Evolutionary conservation across 208 protist species (phyloP).

Genomic region (Trypanosoma lewisi): DNA sequence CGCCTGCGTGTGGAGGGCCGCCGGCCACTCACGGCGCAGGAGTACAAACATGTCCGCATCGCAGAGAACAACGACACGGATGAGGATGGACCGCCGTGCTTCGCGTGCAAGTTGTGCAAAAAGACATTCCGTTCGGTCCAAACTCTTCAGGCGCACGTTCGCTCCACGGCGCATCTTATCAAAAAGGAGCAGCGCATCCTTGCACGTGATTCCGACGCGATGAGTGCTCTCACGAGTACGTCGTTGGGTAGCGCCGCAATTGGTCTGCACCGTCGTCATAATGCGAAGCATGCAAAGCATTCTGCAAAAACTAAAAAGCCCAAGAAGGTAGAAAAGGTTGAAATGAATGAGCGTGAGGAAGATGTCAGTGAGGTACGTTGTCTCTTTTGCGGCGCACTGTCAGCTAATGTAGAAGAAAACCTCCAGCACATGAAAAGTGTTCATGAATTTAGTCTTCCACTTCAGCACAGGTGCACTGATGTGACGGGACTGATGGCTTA

Average conservation of each 20-base stretch:
- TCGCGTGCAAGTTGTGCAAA: conserved; percentile 89
- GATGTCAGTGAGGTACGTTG: conserved; percentile 78
- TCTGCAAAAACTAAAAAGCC: background rate
- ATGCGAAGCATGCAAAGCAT: conserved; percentile 55
- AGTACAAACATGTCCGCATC: conserved; percentile 39
- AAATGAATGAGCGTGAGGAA: conserved; percentile 68
- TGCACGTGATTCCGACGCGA: conserved; percentile 75
- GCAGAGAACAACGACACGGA: conserved; percentile 29
- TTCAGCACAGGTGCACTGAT: conserved; percentile 65
- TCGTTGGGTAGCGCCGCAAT: conserved; percentile 87
- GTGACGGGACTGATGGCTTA: conserved; percentile 63
- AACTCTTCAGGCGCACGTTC: conserved; percentile 87
- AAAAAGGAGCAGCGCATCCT: conserved; percentile 91
- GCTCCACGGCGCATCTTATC: conserved; percentile 89
- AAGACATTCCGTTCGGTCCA: conserved; percentile 89
- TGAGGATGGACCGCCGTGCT: conserved; percentile 44
- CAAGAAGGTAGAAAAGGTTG: conserved; percentile 42
- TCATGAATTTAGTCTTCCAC: conserved; percentile 80
- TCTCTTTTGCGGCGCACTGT: conserved; percentile 76
- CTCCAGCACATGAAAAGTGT: conserved; percentile 52
- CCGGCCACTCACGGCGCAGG: conserved; percentile 60
- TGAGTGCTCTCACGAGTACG: conserved; percentile 76
- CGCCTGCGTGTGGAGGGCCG: conserved; percentile 78
- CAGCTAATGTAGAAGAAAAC: conserved; percentile 46
- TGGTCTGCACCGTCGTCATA: conserved; percentile 84